Evolutionary conservation across 805 yeast species (phyloP), one percentile per base, ranked within the genome.

Genomic region (Ogataea polymorpha): DNA sequence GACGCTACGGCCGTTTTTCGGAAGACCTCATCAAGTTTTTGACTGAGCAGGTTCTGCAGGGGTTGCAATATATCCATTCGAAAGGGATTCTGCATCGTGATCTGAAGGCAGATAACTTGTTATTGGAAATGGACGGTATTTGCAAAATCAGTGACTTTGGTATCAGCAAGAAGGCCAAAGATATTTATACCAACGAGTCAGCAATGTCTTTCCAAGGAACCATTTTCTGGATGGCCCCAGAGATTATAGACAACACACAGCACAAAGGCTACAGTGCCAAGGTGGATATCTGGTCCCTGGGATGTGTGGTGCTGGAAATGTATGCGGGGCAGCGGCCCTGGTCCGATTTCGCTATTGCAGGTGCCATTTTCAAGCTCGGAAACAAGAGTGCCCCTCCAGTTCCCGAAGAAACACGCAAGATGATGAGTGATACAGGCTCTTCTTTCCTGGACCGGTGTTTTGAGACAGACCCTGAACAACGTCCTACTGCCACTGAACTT

Each of bases 191-290:
- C 23, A 89, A 93, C 61, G 81, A 87, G 54, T 88, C 96, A 4
- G 96, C 88, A 41, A 86, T 90, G 96, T 90, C 97, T 10, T 61
- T 64, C 48, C 96, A 95, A 63, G 99, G 99, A 17, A 90, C 99
- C 0, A 88, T 95, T 1, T 93, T 90, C 62, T 93, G 99, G 99
- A 93, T 93, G 99, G 99, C 99, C 1, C 99, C 99, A 0, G 99
- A 93, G 59, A 96, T 95, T 49, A 89, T 93, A 37, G 91, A 89
- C 59, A 88, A 87, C 44, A 80, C 80, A 15, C 80, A 78, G 3
- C 82, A 79, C 48, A 93, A 84, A 59, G 99, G 99, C 0, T 93
- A 93, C 61, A 87, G 95, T 68, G 99, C 99, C 15, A 93, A 93
- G 64, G 89, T 93, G 17, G 99, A 93, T 63, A 90, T 93, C 28